Evolutionary conservation across 306 rosid species (phyloP).

Genomic region (Casuarina glauca): DNA sequence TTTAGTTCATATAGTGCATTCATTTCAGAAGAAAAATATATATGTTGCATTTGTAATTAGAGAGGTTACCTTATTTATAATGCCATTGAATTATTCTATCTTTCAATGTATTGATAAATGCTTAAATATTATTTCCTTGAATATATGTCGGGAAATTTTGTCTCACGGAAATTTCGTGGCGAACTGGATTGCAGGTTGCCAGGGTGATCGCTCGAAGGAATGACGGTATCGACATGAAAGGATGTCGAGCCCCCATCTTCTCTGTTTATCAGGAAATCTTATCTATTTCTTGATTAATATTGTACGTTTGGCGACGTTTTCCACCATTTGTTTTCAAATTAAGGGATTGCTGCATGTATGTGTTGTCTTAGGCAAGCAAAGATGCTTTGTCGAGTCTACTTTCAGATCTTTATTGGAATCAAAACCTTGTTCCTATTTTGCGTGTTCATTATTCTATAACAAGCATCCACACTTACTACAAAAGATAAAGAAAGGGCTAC

Average conservation of each 20-base stretch:
- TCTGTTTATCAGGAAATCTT: constrained; percentile 17
- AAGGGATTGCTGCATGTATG: constrained; percentile 42
- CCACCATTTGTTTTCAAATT: constrained; percentile 54
- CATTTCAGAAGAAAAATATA: too few species aligned
- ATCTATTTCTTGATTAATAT: constrained; percentile 36
- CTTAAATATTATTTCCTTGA: background rate
- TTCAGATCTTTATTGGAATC: constrained; percentile 26
- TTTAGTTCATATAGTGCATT: too few species aligned
- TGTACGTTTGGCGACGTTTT: constrained; percentile 33
- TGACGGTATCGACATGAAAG: constrained; percentile 70
- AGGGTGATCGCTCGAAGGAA: constrained; percentile 23
- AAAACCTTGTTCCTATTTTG: background rate
- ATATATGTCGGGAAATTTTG: constrained; percentile 21
- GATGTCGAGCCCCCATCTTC: constrained; percentile 57
- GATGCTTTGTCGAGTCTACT: constrained; percentile 35
- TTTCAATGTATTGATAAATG: background rate
- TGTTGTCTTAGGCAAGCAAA: constrained; percentile 41
- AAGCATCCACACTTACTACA: too few species aligned
- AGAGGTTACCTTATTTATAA: background rate
- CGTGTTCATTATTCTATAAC: too few species aligned
- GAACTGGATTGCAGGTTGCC: constrained; percentile 48
- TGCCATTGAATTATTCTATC: too few species aligned
- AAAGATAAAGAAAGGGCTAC: too few species aligned
- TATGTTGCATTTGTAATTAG: background rate
- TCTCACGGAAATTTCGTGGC: constrained; percentile 32